phyloP scores from a whole-genome alignment of 2,329 filamentous ascomycete species.

The Bimuria novae-zelandiae region DNA sequence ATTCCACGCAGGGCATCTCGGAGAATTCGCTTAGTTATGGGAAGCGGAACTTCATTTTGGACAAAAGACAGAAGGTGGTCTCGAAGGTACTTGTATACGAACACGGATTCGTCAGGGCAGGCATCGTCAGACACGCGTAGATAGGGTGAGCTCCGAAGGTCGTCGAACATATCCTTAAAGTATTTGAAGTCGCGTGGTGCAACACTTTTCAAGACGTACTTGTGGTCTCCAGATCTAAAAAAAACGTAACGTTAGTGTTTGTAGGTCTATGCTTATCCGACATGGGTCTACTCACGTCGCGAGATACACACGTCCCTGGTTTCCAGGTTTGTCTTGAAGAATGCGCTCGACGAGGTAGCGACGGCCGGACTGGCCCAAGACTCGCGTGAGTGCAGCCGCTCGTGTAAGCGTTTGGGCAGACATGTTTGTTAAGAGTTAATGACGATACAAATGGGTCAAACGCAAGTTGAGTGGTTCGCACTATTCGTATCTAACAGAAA shows the following conservation, averaged over 20 bases:
- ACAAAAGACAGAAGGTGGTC: not conserved
- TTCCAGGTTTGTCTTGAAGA: constrained; percentile 16
- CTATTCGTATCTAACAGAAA: no score
- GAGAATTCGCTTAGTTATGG: not conserved
- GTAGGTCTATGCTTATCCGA: not conserved
- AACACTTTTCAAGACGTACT: constrained; percentile 21
- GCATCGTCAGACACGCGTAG: constrained; percentile 43
- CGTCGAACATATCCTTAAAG: constrained; percentile 15
- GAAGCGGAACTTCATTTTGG: not conserved
- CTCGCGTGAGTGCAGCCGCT: constrained; percentile 16
- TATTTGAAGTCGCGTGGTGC: constrained; percentile 12
- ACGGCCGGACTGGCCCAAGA: constrained; percentile 16
- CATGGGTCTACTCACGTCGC: constrained; percentile 11
- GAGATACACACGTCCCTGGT: constrained; percentile 13
- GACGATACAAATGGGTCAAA: no score
- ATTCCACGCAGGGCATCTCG: not conserved
- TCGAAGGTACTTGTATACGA: constrained; percentile 51
- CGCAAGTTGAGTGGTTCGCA: no score
- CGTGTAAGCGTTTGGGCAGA: no score
- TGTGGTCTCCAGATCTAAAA: constrained; percentile 11
- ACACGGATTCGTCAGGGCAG: constrained; percentile 51
- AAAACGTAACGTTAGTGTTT: constrained; percentile 3
- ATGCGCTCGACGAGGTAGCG: constrained; percentile 18
- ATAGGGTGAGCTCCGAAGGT: constrained; percentile 17
- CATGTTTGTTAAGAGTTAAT: no score